Conservation (phyloP, 2,329 filamentous ascomycete species). For the Dactylellina leptospora region DNA sequence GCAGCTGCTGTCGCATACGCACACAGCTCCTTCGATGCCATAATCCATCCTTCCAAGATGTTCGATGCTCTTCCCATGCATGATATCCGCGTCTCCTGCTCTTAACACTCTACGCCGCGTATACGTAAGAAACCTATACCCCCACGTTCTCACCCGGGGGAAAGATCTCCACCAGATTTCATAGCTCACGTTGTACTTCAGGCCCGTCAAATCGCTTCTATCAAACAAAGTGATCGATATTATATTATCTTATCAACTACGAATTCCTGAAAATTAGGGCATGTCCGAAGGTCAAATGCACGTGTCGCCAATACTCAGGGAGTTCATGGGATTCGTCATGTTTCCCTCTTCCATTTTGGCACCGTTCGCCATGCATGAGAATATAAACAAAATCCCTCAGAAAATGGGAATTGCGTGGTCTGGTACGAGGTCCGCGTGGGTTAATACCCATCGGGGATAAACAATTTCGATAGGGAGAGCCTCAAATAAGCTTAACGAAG, state of each 20-base stretch:
- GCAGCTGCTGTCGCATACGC: neutral
- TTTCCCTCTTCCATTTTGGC: conserved; percentile 9
- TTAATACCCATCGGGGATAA: neutral
- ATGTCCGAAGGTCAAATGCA: conserved; percentile 18
- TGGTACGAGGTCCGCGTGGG: conserved; percentile 14
- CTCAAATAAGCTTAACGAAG: conserved; percentile 32
- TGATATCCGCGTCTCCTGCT: no score
- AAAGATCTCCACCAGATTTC: no score
- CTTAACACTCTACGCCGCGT: no score
- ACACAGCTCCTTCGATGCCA: no score
- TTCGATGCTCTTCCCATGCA: no score
- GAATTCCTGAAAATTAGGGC: no score
- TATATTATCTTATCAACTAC: no score
- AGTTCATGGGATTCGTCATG: conserved; percentile 40
- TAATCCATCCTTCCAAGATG: no score
- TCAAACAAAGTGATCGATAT: no score
- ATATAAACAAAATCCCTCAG: conserved; percentile 34
- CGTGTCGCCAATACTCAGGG: conserved; percentile 26
- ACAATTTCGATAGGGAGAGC: conserved; percentile 13
- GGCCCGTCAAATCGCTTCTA: conserved; percentile 3
- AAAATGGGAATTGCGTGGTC: conserved; percentile 28
- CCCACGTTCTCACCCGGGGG: no score
- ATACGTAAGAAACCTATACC: no score
- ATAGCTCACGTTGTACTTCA: no score
- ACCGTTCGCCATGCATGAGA: conserved; percentile 21